Evolutionary conservation across 2,329 filamentous ascomycete species (phyloP), one percentile per base, ranked within the genome.

Genomic region (Podosphaera leucotricha): DNA sequence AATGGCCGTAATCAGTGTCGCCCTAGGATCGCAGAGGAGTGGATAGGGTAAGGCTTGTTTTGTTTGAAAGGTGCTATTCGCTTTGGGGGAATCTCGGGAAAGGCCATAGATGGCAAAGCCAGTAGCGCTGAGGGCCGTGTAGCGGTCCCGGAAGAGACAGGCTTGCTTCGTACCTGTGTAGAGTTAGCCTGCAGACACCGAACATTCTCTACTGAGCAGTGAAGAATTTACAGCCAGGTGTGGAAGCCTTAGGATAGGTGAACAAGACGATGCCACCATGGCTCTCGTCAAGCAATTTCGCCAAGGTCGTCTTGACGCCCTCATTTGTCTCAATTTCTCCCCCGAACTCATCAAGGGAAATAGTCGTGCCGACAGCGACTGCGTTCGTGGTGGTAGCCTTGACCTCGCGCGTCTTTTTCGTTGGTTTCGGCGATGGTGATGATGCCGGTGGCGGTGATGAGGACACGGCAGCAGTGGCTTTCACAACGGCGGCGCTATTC

Each of bases 171-270:
- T 95, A 69, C 87, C 86, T 93, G n/a, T 47, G 39, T 16, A 37
- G 40, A 45, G 18, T 44, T 38, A 43, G 39, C 16, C 36, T 19
- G n/a, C 8, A 36, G 15, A n/a, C n/a, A n/a, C 15, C 1, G 3
- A 21, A 1, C 16, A 22, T 38, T 4, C n/a, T 24, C 19, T n/a
- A 41, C 19, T 20, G 33, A 3, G n/a, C 24, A 8, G 20, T 21
- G 38, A 41, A 15, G 18, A 45, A 65, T 83, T 72, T 75, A 93
- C 87, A 95, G 49, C 87, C 87, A 33, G 84, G 83, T 19, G 90
- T 98, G 22, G 80, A 90, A 11, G 90, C 90, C 64, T 81, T 92
- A 47, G 90, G 90, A 59, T 95, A 95, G 26, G 86, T 94, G 61
- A 98, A 94, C 24, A 95, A 65, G 28, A 93, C 83, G 38, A 95